Conservation (phyloP, 139 green algal genomes). For the Chlorella sp. region DNA sequence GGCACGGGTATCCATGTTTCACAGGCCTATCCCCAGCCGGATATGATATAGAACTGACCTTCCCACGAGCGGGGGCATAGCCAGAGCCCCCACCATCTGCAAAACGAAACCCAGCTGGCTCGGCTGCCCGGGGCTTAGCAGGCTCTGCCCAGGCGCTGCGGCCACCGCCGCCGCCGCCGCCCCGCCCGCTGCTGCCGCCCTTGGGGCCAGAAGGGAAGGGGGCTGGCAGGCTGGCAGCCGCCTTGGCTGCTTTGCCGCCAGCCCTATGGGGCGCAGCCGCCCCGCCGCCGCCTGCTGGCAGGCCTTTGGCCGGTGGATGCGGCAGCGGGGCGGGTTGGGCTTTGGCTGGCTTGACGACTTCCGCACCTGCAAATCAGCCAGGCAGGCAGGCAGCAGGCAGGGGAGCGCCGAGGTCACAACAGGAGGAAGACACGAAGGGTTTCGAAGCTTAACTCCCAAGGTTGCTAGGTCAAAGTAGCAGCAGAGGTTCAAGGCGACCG, state of each 20-base stretch:
- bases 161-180: background rate
- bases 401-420: no score
- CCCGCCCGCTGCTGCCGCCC: background rate
- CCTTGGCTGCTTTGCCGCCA: background rate
- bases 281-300: background rate
- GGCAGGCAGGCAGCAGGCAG: background rate
- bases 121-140: no score
- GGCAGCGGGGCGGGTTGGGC: background rate
- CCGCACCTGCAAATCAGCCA: background rate
- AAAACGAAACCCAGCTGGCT: no score
- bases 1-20: background rate
- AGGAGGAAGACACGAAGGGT: no score
- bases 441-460: no score
- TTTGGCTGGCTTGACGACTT: background rate
- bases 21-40: background rate
- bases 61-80: background rate
- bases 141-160: background rate
- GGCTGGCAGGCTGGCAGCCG: background rate
- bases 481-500: no score
- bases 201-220: background rate
- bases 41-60: background rate
- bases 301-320: background rate
- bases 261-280: background rate
- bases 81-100: background rate
- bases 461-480: no score